These are phyloP conservation scores for Patellaria atrata DNA, from an alignment of 495 filamentous ascomycete genomes.

Conservation along the genomic window DNA sequence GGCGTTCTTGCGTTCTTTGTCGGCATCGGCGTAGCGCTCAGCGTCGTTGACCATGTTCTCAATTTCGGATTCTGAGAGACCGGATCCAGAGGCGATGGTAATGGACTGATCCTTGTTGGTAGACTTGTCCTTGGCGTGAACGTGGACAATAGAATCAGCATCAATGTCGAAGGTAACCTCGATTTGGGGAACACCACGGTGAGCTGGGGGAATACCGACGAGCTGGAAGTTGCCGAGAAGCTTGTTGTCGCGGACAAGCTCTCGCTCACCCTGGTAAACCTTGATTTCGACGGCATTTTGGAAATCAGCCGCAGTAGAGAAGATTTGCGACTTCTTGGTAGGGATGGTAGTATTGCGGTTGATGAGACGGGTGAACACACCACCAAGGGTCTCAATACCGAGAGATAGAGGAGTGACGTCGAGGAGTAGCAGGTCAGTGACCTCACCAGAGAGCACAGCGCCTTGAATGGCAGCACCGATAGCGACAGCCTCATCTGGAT, in stretches of 20 bases:
- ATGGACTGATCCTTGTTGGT: slow-evolving; percentile 99
- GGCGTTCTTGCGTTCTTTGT: slow-evolving; percentile 92
- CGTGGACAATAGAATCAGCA: slow-evolving; percentile 96
- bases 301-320: slow-evolving; percentile 98
- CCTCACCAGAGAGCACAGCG: slow-evolving; percentile 91
- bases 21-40: slow-evolving; percentile 85
- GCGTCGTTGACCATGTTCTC: slow-evolving; percentile 93
- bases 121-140: slow-evolving; percentile 97
- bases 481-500: slow-evolving; percentile 97
- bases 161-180: slow-evolving; percentile 99
- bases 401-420: slow-evolving; percentile 97
- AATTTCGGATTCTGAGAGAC: slow-evolving; percentile 90
- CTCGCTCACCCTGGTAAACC: slow-evolving; percentile 99
- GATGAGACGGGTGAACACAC: slow-evolving; percentile 98
- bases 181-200: slow-evolving; percentile 93
- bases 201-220: slow-evolving; percentile 90
- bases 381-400: slow-evolving; percentile 98
- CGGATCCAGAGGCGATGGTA: slow-evolving; percentile 92
- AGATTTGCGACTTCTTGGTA: slow-evolving; percentile 98
- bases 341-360: slow-evolving; percentile 99
- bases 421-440: slow-evolving; percentile 88
- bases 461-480: slow-evolving; percentile 98
- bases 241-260: slow-evolving; percentile 98
- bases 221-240: slow-evolving; percentile 99
- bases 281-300: slow-evolving; percentile 99